Percentiles rank a stretch among this genome's conserved stretches.
These are phyloP conservation scores for Ascoidea tarda DNA, from an alignment of 805 yeast species.

Conservation along the genomic window DNA sequence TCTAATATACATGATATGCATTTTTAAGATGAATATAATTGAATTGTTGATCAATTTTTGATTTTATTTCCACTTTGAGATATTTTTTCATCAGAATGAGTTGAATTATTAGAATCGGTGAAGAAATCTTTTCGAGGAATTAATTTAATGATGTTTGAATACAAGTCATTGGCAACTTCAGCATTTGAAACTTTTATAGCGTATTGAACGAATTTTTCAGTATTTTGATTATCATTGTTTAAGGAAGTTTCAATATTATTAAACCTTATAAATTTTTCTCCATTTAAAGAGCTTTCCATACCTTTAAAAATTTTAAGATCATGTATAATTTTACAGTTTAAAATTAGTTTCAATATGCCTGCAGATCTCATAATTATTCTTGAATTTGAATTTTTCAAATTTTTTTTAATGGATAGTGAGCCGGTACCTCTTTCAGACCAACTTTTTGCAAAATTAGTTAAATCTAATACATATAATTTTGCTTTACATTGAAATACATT, in stretches of 20 bases:
- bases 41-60: too few relatives aligned
- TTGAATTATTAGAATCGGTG: too few relatives aligned
- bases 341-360: constrained; percentile 67
- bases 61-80: too few relatives aligned
- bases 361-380: constrained; percentile 87
- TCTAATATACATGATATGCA: too few relatives aligned
- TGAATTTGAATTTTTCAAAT: constrained; percentile 20
- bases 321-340: constrained; percentile 55
- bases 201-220: background rate
- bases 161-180: too few relatives aligned
- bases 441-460: constrained; percentile 37
- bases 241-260: constrained; percentile 35
- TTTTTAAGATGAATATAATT: too few relatives aligned
- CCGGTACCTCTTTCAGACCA: constrained; percentile 98
- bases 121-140: too few relatives aligned
- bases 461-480: constrained; percentile 62
- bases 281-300: constrained; percentile 69
- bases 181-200: background rate
- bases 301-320: constrained; percentile 55
- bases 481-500: constrained; percentile 58
- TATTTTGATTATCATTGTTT: too few relatives aligned
- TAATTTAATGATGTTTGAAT: too few relatives aligned
- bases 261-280: constrained; percentile 73
- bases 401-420: constrained; percentile 59
- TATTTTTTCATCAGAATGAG: too few relatives aligned